Conservation (phyloP, 202 grass and related monocot genomes). For the Bolboschoenoplectus hybrid region DNA sequence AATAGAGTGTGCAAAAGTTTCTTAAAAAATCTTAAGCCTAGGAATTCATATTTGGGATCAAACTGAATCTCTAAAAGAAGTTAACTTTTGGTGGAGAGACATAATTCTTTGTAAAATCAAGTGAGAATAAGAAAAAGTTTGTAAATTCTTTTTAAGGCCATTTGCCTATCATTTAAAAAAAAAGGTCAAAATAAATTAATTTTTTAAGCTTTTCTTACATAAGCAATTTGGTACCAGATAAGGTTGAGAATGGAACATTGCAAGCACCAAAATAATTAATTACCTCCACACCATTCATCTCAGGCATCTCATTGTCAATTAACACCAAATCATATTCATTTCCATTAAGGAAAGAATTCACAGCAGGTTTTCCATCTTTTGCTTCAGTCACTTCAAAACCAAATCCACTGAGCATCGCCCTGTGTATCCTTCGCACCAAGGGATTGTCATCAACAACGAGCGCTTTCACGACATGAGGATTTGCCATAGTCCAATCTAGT, state of each 20-base stretch:
- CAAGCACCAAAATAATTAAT: conserved; percentile 14
- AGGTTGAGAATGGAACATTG: background rate
- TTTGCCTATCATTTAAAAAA: too few relatives aligned
- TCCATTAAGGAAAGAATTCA: background rate
- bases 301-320: conserved; percentile 40
- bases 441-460: conserved; percentile 27
- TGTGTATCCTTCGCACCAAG: background rate
- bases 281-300: conserved; percentile 43
- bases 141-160: too few relatives aligned
- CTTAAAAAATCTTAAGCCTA: background rate
- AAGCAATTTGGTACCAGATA: background rate
- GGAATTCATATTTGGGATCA: background rate
- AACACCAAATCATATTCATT: conserved; percentile 25
- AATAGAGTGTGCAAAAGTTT: background rate
- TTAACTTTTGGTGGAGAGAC: too few relatives aligned
- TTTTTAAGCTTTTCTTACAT: background rate
- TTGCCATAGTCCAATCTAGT: background rate
- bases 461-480: conserved; percentile 9
- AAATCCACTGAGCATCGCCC: background rate
- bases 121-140: too few relatives aligned
- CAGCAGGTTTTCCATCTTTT: conserved; percentile 8
- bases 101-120: too few relatives aligned
- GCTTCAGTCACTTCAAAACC: conserved; percentile 10
- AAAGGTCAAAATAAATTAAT: too few relatives aligned
- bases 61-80: background rate